These are phyloP conservation scores for Dipteronia sinensis DNA, from an alignment of 345 rosid species.

Conservation along the genomic window DNA sequence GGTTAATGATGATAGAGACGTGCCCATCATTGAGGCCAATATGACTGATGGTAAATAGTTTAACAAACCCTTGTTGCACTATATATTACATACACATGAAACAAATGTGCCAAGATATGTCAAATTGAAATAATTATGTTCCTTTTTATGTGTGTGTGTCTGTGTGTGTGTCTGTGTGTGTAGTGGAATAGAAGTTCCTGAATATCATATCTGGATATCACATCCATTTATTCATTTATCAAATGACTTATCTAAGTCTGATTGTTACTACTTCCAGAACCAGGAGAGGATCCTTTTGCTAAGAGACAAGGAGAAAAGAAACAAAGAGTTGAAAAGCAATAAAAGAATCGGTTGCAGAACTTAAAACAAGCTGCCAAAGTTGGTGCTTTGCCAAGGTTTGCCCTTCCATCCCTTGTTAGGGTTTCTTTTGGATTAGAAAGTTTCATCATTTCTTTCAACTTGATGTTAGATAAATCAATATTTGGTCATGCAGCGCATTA, in stretches of 20 bases:
- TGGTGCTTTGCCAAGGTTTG: constrained; percentile 89
- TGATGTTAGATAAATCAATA: background rate
- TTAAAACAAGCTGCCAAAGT: constrained; percentile 73
- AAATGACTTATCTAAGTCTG: background rate
- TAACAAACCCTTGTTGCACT: background rate
- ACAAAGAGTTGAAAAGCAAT: constrained; percentile 75
- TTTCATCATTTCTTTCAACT: background rate
- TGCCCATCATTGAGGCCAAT: constrained; percentile 87
- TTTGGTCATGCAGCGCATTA: background rate
- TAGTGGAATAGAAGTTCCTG: background rate
- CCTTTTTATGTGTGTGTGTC: too few species aligned
- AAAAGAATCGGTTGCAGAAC: constrained; percentile 67
- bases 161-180: too few species aligned
- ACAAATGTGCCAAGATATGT: background rate
- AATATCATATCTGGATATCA: background rate
- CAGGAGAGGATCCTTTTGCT: constrained; percentile 87
- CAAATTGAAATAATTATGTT: background rate
- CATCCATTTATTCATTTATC: background rate
- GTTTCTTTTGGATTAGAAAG: constrained; percentile 2
- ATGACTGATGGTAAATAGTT: constrained; percentile 65
- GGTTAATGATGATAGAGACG: constrained; percentile 81
- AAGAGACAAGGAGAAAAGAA: constrained; percentile 74
- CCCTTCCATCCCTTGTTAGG: background rate
- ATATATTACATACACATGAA: background rate
- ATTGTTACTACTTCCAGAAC: constrained; percentile 45